Evolutionary conservation across 164 flowering plant species (phyloP), one percentile per base, ranked within the genome.

Genomic region (Buxus sempervirens): DNA sequence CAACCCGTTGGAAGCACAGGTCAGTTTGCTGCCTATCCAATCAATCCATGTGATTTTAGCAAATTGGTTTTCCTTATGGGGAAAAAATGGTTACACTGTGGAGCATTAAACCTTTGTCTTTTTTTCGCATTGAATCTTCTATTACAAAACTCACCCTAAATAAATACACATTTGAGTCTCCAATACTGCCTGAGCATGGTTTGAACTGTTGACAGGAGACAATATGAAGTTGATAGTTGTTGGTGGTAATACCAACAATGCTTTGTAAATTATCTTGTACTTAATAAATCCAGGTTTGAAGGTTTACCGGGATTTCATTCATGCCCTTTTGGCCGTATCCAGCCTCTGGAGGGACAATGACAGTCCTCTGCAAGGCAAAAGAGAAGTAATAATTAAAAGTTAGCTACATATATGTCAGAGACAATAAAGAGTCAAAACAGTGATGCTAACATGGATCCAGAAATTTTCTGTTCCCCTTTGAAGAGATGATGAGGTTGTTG

Each of bases 251-350:
- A 45, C 51, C 51, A 10, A 6, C 18, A 45, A 10, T 45, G 18
- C 51, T 45, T 45, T 45, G 14, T 45, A 45, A 57, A 21, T n/a
- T 22, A 57, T n/a, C n/a, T n/a, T n/a, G n/a, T n/a, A n/a, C n/a
- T n/a, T n/a, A 21, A 57, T 14, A 21, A 57, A 23, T 57, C 23
- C 13, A 21, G 25, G 18, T 20, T 51, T 14, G 10, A 27, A 58
- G 45, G 26, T 54, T 75, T 89, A 95, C 97, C 73, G 97, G 97
- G 45, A 95, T 95, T 79, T 92, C 99, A 74, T 84, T 86, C 91
- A 90, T 88, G 73, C 97, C 96, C 76, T 79, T 95, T 62, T 84
- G 54, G 12, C 96, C 96, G 76, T 95, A 95, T 9, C 98, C 98
- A 74, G 82, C 86, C 72, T 91, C 96, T 21, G 98, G 96, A 60